Evolutionary conservation across 1,284 basidiomycete species (phyloP).

Genomic region (Heimioporus retisporus): DNA sequence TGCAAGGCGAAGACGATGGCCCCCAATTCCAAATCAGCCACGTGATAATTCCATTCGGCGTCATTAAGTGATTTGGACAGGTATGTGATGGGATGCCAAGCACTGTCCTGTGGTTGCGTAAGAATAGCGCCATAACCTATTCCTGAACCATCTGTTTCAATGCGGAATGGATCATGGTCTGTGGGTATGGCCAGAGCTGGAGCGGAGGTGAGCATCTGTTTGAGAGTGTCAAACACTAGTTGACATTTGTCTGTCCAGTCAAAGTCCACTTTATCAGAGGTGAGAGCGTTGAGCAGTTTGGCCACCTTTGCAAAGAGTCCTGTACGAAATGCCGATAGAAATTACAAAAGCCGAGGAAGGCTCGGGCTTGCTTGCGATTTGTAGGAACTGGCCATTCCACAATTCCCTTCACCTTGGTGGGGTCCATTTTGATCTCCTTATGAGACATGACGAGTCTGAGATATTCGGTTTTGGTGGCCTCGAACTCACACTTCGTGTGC

Average conservation of each 20-base stretch:
- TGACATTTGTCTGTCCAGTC: background rate
- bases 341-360: background rate
- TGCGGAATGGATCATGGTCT: background rate
- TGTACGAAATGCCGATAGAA: conserved; percentile 55
- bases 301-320: conserved; percentile 42
- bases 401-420: conserved; percentile 48
- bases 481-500: conserved; percentile 50
- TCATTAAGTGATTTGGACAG: background rate
- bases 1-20: background rate
- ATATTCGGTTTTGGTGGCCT: conserved; percentile 24
- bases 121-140: background rate
- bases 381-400: conserved; percentile 48
- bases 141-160: background rate
- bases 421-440: conserved; percentile 42
- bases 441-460: conserved; percentile 44
- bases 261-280: conserved; percentile 9
- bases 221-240: background rate
- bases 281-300: conserved; percentile 40
- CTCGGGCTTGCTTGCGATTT: conserved; percentile 38
- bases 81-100: background rate
- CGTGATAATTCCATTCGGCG: background rate
- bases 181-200: background rate
- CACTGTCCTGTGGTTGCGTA: background rate
- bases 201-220: background rate
- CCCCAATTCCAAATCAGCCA: background rate